Conservation (phyloP, 2,329 filamentous ascomycete genomes). For the Lachnellula occidentalis region DNA sequence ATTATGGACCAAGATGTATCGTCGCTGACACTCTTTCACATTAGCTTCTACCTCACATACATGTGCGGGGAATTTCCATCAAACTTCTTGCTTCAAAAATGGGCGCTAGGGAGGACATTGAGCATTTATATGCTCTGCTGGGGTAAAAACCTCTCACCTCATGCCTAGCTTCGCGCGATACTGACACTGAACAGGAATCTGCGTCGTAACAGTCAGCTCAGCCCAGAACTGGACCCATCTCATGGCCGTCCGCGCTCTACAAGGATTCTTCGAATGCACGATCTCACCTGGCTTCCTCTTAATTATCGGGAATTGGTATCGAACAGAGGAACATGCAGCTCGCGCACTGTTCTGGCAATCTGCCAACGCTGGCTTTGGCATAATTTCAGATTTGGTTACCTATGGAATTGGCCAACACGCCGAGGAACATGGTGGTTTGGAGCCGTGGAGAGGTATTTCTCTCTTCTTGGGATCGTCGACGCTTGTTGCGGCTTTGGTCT, state of each 20-base stretch:
- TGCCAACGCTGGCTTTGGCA: conserved; percentile 33
- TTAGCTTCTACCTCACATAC: conserved; percentile 28
- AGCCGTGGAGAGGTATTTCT: conserved; percentile 17
- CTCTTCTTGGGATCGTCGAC: conserved; percentile 20
- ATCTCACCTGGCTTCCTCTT: conserved; percentile 34
- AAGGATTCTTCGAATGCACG: conserved; percentile 35
- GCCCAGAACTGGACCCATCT: conserved; percentile 30
- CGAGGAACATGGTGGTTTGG: conserved; percentile 15
- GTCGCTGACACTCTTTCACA: neutral
- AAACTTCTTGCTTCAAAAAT: conserved; percentile 29
- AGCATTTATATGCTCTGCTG: conserved; percentile 29
- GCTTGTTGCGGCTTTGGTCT: conserved; percentile 14
- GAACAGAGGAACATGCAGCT: conserved; percentile 31
- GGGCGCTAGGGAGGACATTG: conserved; percentile 23
- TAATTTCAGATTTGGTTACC: conserved; percentile 17
- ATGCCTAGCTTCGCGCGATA: neutral
- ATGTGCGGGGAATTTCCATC: conserved; percentile 32
- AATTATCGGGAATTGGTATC: conserved; percentile 33
- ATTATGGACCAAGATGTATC: neutral
- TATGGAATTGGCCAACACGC: conserved; percentile 19
- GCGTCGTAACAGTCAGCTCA: conserved; percentile 14
- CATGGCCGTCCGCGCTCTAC: conserved; percentile 32
- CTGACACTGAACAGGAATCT: conserved; percentile 6
- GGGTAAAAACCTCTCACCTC: conserved; percentile 12
- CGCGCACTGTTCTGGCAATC: conserved; percentile 34